A percentile compares a stretch with the other conserved stretches of the same genome.
Conservation (phyloP, 1,284 basidiomycete species). For the Hemileia vastatrix region DNA sequence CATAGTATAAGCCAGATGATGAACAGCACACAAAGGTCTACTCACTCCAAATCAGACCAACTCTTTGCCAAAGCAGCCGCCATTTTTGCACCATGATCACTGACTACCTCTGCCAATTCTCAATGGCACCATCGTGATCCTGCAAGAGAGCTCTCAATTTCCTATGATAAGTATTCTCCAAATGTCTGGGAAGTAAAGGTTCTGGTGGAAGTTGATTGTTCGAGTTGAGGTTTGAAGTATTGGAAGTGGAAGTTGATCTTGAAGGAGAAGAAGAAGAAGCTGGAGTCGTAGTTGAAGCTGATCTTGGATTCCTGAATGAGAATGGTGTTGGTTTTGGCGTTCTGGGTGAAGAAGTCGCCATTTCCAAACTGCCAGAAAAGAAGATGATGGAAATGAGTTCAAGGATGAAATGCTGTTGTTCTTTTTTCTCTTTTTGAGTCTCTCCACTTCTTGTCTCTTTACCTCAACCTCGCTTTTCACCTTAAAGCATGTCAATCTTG, state of each 20-base stretch:
- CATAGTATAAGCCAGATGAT: too few relatives aligned
- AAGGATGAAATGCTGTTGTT: too few relatives aligned
- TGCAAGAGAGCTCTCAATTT: constrained; percentile 28
- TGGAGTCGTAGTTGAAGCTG: neutral
- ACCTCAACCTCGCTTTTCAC: too few relatives aligned
- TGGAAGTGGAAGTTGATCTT: neutral
- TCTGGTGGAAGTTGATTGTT: neutral
- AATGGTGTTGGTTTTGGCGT: neutral
- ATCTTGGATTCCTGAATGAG: neutral
- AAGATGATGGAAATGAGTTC: too few relatives aligned
- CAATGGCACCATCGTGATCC: too few relatives aligned
- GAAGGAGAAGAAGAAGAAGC: neutral
- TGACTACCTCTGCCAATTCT: too few relatives aligned
- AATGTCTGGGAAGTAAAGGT: constrained; percentile 28
- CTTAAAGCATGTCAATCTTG: too few relatives aligned
- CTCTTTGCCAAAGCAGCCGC: too few relatives aligned
- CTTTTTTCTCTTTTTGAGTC: too few relatives aligned
- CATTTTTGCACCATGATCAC: too few relatives aligned
- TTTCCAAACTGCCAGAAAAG: neutral
- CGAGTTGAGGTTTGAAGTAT: neutral
- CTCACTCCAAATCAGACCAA: too few relatives aligned
- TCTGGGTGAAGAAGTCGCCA: neutral
- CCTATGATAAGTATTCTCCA: constrained; percentile 36
- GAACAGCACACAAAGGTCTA: too few relatives aligned
- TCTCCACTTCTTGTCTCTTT: neutral